These are phyloP conservation scores for Hypoxylon intermedium DNA, from an alignment of 495 filamentous ascomycete genomes.

Conservation along the genomic window DNA sequence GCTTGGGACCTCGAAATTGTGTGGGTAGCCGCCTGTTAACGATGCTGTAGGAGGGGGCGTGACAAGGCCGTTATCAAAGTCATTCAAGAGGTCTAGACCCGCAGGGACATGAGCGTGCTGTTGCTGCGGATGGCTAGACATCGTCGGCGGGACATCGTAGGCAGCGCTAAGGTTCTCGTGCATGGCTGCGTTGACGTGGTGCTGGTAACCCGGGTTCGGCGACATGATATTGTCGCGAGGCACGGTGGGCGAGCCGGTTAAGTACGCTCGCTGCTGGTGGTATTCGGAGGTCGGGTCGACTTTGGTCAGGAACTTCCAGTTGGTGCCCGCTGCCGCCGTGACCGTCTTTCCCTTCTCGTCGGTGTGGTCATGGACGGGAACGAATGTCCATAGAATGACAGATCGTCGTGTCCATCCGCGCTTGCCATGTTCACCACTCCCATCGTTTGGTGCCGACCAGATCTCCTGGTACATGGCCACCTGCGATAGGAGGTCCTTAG, in stretches of 20 bases:
- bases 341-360: conserved; percentile 45
- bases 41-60: conserved; percentile 49
- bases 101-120: conserved; percentile 29
- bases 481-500: conserved; percentile 53
- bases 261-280: conserved; percentile 53
- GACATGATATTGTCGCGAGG: conserved; percentile 52
- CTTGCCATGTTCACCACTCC: conserved; percentile 13
- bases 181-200: conserved; percentile 52
- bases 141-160: conserved; percentile 39
- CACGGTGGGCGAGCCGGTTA: conserved; percentile 34
- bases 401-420: conserved; percentile 52
- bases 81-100: conserved; percentile 41
- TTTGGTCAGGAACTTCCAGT: conserved; percentile 58
- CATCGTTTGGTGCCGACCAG: conserved; percentile 50
- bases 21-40: conserved; percentile 42
- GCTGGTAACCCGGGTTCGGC: conserved; percentile 50
- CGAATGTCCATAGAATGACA: conserved; percentile 57
- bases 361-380: conserved; percentile 50
- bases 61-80: conserved; percentile 45
- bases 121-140: conserved; percentile 30
- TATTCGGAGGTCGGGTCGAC: conserved; percentile 54
- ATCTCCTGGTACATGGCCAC: conserved; percentile 62
- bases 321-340: conserved; percentile 41
- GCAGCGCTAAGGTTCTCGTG: conserved; percentile 53
- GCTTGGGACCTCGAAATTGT: conserved; percentile 29